Evolutionary conservation across 2,329 filamentous ascomycete species (phyloP), one percentile per base, ranked within the genome.

Genomic region (Corynespora cassiicola): DNA sequence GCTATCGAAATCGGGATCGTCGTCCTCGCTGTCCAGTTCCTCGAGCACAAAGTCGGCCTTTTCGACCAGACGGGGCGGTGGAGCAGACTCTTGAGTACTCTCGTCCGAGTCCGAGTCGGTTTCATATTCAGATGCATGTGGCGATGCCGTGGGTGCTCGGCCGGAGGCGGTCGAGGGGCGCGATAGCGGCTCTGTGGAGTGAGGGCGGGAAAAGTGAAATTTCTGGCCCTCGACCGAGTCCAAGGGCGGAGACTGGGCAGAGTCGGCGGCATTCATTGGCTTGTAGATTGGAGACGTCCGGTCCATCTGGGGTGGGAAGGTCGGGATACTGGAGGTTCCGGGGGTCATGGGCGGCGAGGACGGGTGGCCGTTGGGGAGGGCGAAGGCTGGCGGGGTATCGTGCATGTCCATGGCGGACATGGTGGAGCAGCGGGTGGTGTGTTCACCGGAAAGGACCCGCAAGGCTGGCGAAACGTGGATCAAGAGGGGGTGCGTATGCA

Each of bases 41-140:
- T 75, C 70, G 31, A 76, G 63, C 23, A 65, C 62, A 36, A 76
- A 69, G 20, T 61, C 61, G 33, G 58, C 60, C 19, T 56, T 49
- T 15, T 65, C 54, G 35, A 62, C 48, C 36, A 42, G 47, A 38
- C 53, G 61, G 37, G 50, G 36, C 26, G 55, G 54, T 18, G 31
- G 47, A n/a, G 37, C 47, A 4, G 42, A 45, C 5, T 36, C 48
- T 26, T 48, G 44, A 5, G 45, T 49, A 7, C 12, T 14, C 9
- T 25, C 27, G 34, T 29, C 19, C 34, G 37, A 12, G 36, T 36
- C 36, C 35, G 47, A 17, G 14, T 18, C 34, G 11, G 45, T 44
- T 18, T 53, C 60, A 34, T 57, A 45, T 21, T 67, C 65, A 22
- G 60, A 65, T n/a, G 58, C 54, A 42, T 61, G 56, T n/a, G 54